Evolutionary conservation across 1,139 yeast genomes (phyloP).

Genomic region (Sugiyamaella grinbergsii): DNA sequence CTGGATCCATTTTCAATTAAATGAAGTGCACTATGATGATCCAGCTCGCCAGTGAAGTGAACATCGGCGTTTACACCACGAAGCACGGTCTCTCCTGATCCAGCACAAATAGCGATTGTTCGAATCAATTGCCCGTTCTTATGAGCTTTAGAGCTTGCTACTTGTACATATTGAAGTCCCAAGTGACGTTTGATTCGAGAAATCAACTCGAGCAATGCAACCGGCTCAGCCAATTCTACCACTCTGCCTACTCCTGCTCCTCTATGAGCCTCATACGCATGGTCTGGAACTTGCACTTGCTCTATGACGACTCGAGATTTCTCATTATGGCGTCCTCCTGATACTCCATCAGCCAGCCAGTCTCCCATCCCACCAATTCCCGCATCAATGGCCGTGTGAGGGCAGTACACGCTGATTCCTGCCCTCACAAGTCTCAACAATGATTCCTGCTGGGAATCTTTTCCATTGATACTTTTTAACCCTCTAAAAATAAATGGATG

Average conservation of each 20-base stretch:
- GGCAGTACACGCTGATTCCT: constrained; percentile 85
- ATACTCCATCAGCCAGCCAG: constrained; percentile 72
- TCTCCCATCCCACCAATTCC: constrained; percentile 91
- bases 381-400: constrained; percentile 96
- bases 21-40: constrained; percentile 85
- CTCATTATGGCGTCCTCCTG: constrained; percentile 39
- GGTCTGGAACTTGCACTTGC: constrained; percentile 24
- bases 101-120: constrained; percentile 87
- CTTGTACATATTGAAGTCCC: constrained; percentile 60
- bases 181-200: constrained; percentile 57
- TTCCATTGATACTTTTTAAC: constrained; percentile 67
- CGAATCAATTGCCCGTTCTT: constrained; percentile 35
- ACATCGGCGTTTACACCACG: constrained; percentile 70
- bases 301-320: constrained; percentile 30
- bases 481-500: constrained; percentile 93
- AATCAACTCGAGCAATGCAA: constrained; percentile 52
- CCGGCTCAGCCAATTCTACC: constrained; percentile 52
- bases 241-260: constrained; percentile 85
- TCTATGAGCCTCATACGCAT: constrained; percentile 41
- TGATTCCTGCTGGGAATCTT: constrained; percentile 80
- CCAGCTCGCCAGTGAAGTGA: constrained; percentile 85
- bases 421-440: constrained; percentile 69
- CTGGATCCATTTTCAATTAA: constrained; percentile 71
- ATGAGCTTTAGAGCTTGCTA: constrained; percentile 53
- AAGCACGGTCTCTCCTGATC: constrained; percentile 81